Evolutionary conservation across 1,284 basidiomycete species (phyloP), one percentile per base, ranked within the genome.

Genomic region (Apiotrichum gamsii): DNA sequence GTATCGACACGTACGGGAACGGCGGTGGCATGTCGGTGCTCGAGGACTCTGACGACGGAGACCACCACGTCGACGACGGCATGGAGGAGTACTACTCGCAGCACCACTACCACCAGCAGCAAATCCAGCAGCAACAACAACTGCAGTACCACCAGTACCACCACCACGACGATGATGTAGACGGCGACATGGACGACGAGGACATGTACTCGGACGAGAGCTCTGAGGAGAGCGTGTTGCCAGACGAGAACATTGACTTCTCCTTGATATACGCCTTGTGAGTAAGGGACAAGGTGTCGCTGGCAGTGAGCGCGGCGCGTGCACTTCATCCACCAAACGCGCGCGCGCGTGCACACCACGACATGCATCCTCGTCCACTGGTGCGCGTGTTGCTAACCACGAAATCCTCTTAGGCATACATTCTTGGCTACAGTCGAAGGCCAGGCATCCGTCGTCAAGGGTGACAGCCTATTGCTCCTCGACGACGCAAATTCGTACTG

Each of bases 401-500:
- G n/a, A n/a, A n/a, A n/a, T n/a, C n/a, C n/a, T n/a, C n/a, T n/a
- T n/a, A n/a, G 72, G 36, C 90, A 93, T 66, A 93, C 87, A 58
- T 95, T 95, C 70, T 83, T 90, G 11, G 91, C 91, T 0, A 95
- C 91, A 0, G 90, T 95, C 20, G 91, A 95, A 64, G 91, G 91
- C 18, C 91, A 96, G 72, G 91, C 91, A 3, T 93, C 89, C 55
- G 91, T 96, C 54, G 88, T 93, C 71, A 94, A 94, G 72, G 91
- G 91, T 31, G 91, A 96, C 76, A 88, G 86, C 54, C 78, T 96
- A 30, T 84, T 90, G 62, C 76, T 96, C 35, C 87, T 95, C 78
- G 91, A 96, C 73, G 91, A 96, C 69, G 89, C 84, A 52, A 95
- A 96, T 73, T 90, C 87, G 70, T 96, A 95, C 73, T 95, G 91